These are phyloP conservation scores for Trypanosomatidae sp. DNA, from an alignment of 208 protist genomes.

Conservation along the genomic window DNA sequence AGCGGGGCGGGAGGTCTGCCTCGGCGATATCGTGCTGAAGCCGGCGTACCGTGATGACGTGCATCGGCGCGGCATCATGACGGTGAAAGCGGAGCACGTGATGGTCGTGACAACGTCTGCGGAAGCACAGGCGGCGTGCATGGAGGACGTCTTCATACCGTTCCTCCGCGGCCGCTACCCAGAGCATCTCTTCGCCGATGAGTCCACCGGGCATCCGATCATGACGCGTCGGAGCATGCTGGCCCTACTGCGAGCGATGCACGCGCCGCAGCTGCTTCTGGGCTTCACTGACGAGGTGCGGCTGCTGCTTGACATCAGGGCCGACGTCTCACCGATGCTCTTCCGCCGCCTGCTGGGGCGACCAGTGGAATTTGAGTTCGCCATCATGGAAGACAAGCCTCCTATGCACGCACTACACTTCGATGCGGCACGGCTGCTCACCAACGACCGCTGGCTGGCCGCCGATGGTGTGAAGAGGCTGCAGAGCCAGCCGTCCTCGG, in stretches of 20 bases:
- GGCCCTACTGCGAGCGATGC: slow-evolving; percentile 48
- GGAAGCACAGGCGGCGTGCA: slow-evolving; percentile 47
- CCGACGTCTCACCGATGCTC: slow-evolving; percentile 49
- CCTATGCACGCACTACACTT: slow-evolving; percentile 64
- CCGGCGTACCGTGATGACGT: slow-evolving; percentile 59
- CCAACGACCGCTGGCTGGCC: slow-evolving; percentile 50
- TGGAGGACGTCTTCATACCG: slow-evolving; percentile 82
- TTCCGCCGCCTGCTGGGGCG: slow-evolving; percentile 78
- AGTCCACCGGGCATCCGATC: slow-evolving; percentile 65
- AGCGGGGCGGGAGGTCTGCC: slow-evolving; percentile 34
- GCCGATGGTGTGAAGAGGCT: slow-evolving; percentile 1
- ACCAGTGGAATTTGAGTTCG: slow-evolving; percentile 58
- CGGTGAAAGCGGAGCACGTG: slow-evolving; percentile 80
- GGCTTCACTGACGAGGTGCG: slow-evolving; percentile 56
- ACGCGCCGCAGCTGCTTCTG: slow-evolving; percentile 70
- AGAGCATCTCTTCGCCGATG: slow-evolving; percentile 49
- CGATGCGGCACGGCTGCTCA: slow-evolving; percentile 72
- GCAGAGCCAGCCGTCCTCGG: background rate
- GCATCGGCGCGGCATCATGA: slow-evolving; percentile 52
- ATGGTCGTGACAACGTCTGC: slow-evolving; percentile 46
- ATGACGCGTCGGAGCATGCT: slow-evolving; percentile 69
- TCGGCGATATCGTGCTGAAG: slow-evolving; percentile 77
- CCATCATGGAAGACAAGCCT: slow-evolving; percentile 78
- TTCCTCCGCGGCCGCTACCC: slow-evolving; percentile 80
- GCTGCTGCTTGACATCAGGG: slow-evolving; percentile 66